These are phyloP conservation scores for Amoebophrya sp. DNA, from an alignment of 169 alveolate species.

Conservation along the genomic window DNA sequence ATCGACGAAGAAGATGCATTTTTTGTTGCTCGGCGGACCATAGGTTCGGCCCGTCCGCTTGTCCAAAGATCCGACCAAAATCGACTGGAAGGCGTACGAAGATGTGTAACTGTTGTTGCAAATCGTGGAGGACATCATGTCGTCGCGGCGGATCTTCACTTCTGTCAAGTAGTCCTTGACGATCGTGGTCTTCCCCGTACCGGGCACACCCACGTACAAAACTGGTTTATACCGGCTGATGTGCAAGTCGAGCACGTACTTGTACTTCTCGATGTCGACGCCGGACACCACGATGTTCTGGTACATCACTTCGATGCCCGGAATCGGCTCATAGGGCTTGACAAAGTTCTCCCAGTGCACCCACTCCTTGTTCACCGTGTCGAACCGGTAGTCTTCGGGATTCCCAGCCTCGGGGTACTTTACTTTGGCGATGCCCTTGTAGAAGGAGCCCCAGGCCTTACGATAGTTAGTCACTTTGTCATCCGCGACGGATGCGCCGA, in stretches of 20 bases:
- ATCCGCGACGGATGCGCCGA: constrained; percentile 88
- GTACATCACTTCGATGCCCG: constrained; percentile 62
- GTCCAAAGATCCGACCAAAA: constrained; percentile 65
- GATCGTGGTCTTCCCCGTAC: constrained; percentile 83
- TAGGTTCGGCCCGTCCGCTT: constrained; percentile 81
- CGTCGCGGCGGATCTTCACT: constrained; percentile 60
- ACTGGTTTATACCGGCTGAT: constrained; percentile 72
- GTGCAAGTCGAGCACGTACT: constrained; percentile 69
- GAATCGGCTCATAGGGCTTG: constrained; percentile 56
- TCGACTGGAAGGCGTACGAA: constrained; percentile 71
- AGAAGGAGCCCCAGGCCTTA: constrained; percentile 56
- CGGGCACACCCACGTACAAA: constrained; percentile 60
- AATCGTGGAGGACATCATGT: constrained; percentile 63
- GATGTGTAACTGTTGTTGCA: constrained; percentile 84
- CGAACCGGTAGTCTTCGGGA: constrained; percentile 78
- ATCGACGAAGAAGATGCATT: constrained; percentile 83
- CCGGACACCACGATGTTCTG: constrained; percentile 60
- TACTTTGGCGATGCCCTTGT: constrained; percentile 70
- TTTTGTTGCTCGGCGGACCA: constrained; percentile 88
- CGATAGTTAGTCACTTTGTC: constrained; percentile 69
- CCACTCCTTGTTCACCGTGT: constrained; percentile 66
- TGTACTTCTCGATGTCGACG: constrained; percentile 57
- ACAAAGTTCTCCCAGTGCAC: constrained; percentile 63
- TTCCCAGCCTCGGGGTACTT: constrained; percentile 88
- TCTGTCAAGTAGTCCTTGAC: constrained; percentile 79